A percentile compares a stretch with the other conserved stretches of the same genome.
Evolutionary conservation across 495 filamentous ascomycete genomes (phyloP).

Genomic region (Xylaria castorea): DNA sequence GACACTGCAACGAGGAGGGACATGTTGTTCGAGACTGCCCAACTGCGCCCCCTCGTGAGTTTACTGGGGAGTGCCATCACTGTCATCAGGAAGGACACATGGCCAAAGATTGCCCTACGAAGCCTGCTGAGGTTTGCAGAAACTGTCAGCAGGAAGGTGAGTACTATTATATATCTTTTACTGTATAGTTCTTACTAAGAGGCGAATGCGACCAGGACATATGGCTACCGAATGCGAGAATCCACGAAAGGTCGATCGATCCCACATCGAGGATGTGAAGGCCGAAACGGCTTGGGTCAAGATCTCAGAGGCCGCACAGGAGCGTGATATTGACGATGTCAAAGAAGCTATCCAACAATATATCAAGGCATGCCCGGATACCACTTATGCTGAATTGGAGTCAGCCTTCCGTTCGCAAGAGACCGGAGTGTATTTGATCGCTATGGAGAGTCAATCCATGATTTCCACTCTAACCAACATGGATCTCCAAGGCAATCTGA

Average conservation of each 20-base stretch:
- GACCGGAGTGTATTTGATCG: conserved; percentile 75
- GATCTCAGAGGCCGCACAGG: conserved; percentile 66
- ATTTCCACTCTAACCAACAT: conserved; percentile 72
- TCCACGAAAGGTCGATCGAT: conserved; percentile 71
- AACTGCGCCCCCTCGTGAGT: conserved; percentile 49
- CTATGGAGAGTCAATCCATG: conserved; percentile 68
- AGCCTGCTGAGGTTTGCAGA: conserved; percentile 68
- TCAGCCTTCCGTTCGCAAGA: conserved; percentile 69
- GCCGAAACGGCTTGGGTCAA: conserved; percentile 74
- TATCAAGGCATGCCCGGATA: conserved; percentile 70
- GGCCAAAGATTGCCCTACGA: conserved; percentile 70
- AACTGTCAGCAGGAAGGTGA: conserved; percentile 79
- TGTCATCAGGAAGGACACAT: conserved; percentile 78
- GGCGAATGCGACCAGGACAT: conserved; percentile 62
- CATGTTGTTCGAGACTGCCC: conserved; percentile 74
- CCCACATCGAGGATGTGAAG: conserved; percentile 61
- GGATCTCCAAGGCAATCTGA: conserved; percentile 80
- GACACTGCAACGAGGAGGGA: conserved; percentile 56
- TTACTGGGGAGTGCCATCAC: conserved; percentile 70
- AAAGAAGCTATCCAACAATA: conserved; percentile 76
- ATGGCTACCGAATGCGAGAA: conserved; percentile 67
- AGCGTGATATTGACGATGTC: conserved; percentile 75
- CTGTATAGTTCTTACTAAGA: neutral
- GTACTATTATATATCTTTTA: conserved; percentile 19
- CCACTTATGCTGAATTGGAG: conserved; percentile 76